Evolutionary conservation across 2,329 filamentous ascomycete genomes (phyloP), one percentile per base, ranked within the genome.

Genomic region (Phoma herbarum): DNA sequence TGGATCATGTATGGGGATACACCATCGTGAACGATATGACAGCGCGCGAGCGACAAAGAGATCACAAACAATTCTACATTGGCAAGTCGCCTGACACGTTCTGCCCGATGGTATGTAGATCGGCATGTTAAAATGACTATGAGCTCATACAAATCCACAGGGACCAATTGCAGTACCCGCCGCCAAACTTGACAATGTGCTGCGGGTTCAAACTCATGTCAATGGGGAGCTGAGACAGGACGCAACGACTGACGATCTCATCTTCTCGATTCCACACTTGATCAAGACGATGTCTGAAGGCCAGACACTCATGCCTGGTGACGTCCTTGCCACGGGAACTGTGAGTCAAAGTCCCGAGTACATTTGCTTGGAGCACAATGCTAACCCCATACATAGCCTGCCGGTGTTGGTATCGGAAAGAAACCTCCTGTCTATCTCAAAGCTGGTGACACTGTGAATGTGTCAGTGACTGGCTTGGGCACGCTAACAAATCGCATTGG

Each of bases 51-150:
- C 49, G 66, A 22, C 69, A 68, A 43, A 61, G 68, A 46, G 71
- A 72, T 47, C 85, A 87, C 57, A 86, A 86, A 67, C 85, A 87
- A 60, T 87, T 86, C 67, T 86, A 82, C 54, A 81, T 87, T 47
- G 84, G 85, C 9, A 86, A 86, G 67, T 35, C 31, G 16, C 14
- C 31, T 35, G 31, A 35, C 31, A 35, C 31, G 9, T 35, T 35
- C 31, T 35, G 31, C 11, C 31, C 31, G 14, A 35, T 35, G 31
- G 31, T 35, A 35, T 2, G 31, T 35, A 16, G 6, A 18, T 6
- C 2, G 8, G 16, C 31, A 35, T 35, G 16, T 35, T 35, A n/a
- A 7, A 16, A n/a, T 18, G 11, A n/a, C 16, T n/a, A n/a, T 3
- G 31, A 8, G 31, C 31, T 35, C 31, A 35, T 8, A 4, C 16